These are phyloP conservation scores for Fusarium succisae DNA, from an alignment of 2,329 filamentous ascomycete species.

Conservation along the genomic window DNA sequence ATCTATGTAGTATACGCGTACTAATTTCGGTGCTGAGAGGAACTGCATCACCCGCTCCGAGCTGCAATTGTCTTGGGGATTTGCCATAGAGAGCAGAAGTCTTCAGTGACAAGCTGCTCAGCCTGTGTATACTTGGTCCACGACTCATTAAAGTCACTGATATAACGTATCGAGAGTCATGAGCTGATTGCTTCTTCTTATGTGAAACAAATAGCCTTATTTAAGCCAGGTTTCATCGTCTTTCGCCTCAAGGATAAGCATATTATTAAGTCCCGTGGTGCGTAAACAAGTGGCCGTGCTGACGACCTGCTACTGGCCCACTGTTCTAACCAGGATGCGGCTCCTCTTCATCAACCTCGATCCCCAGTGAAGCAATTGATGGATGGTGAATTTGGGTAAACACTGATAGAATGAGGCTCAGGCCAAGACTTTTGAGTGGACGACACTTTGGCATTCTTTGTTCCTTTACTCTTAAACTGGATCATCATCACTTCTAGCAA, in stretches of 20 bases:
- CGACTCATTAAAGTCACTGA: neutral
- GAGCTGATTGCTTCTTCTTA: neutral
- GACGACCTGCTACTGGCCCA: neutral
- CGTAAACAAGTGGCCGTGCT: neutral
- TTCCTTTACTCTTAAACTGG: neutral
- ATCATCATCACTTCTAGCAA: neutral
- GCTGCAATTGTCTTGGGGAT: rapidly evolving
- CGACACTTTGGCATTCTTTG: rapidly evolving
- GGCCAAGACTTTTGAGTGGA: rapidly evolving
- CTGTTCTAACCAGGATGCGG: neutral
- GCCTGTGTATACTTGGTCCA: rapidly evolving
- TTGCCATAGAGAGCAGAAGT: rapidly evolving
- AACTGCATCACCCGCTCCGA: rapidly evolving
- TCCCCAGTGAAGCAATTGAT: rapidly evolving
- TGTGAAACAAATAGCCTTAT: neutral
- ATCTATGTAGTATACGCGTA: neutral
- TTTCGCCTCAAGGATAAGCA: neutral
- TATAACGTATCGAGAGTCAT: neutral
- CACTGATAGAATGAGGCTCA: neutral
- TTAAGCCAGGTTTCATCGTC: neutral
- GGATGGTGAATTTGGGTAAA: rapidly evolving
- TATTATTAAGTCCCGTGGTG: neutral
- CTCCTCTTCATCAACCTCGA: neutral
- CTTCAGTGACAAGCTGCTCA: too few relatives aligned
- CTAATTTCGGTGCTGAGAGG: rapidly evolving